A percentile compares a stretch with the other conserved stretches of the same genome.
Evolutionary conservation across 176 grass and related monocot genomes (phyloP).

Genomic region (Raddia distichophylla): DNA sequence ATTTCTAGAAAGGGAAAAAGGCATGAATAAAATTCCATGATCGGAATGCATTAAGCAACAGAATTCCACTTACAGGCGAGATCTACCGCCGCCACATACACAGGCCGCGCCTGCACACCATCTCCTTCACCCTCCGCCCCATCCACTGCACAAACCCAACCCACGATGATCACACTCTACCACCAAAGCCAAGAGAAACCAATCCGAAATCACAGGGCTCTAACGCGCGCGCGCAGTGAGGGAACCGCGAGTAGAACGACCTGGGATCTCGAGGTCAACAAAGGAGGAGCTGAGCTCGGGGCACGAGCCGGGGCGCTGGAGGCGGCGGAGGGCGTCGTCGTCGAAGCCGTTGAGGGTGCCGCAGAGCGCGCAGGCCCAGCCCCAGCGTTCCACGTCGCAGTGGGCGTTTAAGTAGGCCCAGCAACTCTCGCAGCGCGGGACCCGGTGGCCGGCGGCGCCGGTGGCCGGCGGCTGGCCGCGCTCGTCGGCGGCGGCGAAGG

Average conservation of each 20-base stretch:
- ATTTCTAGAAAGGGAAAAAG: background rate
- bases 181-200: conserved; percentile 20
- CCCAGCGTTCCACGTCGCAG: conserved; percentile 90
- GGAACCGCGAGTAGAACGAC: background rate
- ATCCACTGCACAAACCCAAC: conserved; percentile 57
- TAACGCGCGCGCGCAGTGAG: background rate
- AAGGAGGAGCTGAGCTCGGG: conserved; percentile 81
- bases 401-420: conserved; percentile 73
- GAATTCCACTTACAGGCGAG: conserved; percentile 68
- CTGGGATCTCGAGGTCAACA: conserved; percentile 86
- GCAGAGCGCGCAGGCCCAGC: conserved; percentile 84
- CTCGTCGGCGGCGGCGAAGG: conserved; percentile 77
- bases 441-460: conserved; percentile 52
- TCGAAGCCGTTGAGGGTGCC: conserved; percentile 72
- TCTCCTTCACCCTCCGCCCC: conserved; percentile 49
- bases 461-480: conserved; percentile 47
- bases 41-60: background rate
- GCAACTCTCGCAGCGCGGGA: conserved; percentile 93
- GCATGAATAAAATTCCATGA: conserved; percentile 18
- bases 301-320: conserved; percentile 55
- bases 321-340: conserved; percentile 55
- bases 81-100: conserved; percentile 96
- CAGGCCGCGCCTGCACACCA: conserved; percentile 63
- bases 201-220: background rate
- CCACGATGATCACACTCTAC: conserved; percentile 2